phyloP scores from a whole-genome alignment of 2,329 filamentous ascomycete species.

The Lanzia echinophila region DNA sequence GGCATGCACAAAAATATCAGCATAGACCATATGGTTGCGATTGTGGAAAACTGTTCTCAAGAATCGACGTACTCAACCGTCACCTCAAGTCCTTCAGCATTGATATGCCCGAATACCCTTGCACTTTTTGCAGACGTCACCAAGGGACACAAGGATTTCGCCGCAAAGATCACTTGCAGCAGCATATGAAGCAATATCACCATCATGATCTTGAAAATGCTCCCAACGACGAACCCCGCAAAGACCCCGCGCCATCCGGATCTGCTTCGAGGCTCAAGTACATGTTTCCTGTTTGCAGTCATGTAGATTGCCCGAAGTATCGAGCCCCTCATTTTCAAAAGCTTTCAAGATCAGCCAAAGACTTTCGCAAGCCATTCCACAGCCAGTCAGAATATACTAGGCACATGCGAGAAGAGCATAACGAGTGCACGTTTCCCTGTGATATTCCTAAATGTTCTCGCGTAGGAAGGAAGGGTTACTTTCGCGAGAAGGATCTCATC shows the following conservation, averaged over 20 bases:
- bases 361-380: slow-evolving; percentile 9
- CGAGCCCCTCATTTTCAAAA: slow-evolving; percentile 9
- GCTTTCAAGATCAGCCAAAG: slow-evolving; percentile 4
- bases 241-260: background rate
- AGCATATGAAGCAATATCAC: slow-evolving; percentile 35
- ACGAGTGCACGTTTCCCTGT: slow-evolving; percentile 32
- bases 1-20: slow-evolving; percentile 11
- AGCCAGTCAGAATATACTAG: slow-evolving; percentile 28
- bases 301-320: slow-evolving; percentile 10
- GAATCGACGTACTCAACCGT: slow-evolving; percentile 25
- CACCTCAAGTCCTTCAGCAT: slow-evolving; percentile 23
- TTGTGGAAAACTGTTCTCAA: slow-evolving; percentile 26
- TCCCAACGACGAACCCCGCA: background rate
- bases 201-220: slow-evolving; percentile 22
- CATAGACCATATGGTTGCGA: slow-evolving; percentile 16
- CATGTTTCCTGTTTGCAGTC: slow-evolving; percentile 13
- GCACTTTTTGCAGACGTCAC: slow-evolving; percentile 30
- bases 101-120: slow-evolving; percentile 23
- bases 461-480: slow-evolving; percentile 16
- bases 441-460: slow-evolving; percentile 25
- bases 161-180: slow-evolving; percentile 34
- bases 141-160: slow-evolving; percentile 31
- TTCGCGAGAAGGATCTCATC: slow-evolving; percentile 18
- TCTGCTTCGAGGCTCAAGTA: background rate
- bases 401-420: slow-evolving; percentile 34